These are phyloP conservation scores for Hypomontagnella monticulosa DNA, from an alignment of 495 filamentous ascomycete species.

Conservation along the genomic window DNA sequence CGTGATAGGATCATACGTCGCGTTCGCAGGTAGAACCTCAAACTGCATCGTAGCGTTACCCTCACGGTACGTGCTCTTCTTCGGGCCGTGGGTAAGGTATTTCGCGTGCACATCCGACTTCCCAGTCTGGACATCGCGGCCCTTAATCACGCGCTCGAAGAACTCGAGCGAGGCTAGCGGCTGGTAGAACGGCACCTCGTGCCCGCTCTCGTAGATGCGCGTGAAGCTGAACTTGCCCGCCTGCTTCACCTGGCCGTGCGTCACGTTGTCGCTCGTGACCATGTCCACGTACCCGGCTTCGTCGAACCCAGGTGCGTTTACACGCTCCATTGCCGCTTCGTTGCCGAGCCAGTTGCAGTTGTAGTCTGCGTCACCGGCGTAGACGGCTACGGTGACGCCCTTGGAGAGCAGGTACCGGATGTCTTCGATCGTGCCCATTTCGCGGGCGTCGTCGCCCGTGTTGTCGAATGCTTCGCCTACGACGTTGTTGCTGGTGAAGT, in stretches of 20 bases:
- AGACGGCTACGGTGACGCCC: slow-evolving; percentile 64
- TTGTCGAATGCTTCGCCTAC: slow-evolving; percentile 61
- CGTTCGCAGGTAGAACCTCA: slow-evolving; percentile 55
- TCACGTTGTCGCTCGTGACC: slow-evolving; percentile 62
- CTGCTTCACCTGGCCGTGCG: slow-evolving; percentile 72
- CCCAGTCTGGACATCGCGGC: slow-evolving; percentile 70
- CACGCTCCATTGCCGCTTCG: slow-evolving; percentile 59
- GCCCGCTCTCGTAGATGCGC: slow-evolving; percentile 70
- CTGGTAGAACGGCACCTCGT: slow-evolving; percentile 77
- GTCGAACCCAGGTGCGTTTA: slow-evolving; percentile 57
- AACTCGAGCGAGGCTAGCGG: slow-evolving; percentile 67
- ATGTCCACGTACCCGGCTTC: slow-evolving; percentile 65
- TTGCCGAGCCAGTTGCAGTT: slow-evolving; percentile 70
- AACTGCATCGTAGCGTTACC: slow-evolving; percentile 67
- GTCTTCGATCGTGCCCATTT: slow-evolving; percentile 60
- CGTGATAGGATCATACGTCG: slow-evolving; percentile 65
- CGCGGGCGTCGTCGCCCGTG: slow-evolving; percentile 67
- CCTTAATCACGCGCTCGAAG: slow-evolving; percentile 66
- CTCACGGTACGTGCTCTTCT: slow-evolving; percentile 63
- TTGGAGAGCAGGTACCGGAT: slow-evolving; percentile 60
- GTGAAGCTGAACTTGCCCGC: slow-evolving; percentile 70
- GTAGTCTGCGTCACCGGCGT: slow-evolving; percentile 71
- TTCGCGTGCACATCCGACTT: slow-evolving; percentile 39
- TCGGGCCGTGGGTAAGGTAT: slow-evolving; percentile 61
- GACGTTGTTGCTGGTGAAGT: slow-evolving; percentile 59